Evolutionary conservation across 2,329 filamentous ascomycete genomes (phyloP), one percentile per base, ranked within the genome.

Genomic region (Arthrobotrys musiformis): DNA sequence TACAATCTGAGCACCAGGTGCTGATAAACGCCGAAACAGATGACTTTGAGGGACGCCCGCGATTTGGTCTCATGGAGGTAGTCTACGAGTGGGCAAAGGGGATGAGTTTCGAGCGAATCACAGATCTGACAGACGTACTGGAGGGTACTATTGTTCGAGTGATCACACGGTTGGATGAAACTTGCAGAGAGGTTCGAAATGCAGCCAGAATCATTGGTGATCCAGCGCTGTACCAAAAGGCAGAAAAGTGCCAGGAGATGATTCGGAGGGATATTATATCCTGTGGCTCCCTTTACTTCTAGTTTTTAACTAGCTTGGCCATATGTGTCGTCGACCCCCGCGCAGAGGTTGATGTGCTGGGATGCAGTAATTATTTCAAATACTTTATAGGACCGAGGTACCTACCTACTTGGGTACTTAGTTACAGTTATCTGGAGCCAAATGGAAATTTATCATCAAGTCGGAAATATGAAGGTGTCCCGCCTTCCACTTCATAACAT

Each of bases 31-130:
- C 91, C 0, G 94, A 98, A 68, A 91, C 91, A 72, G 97, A 96
- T 81, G 94, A 98, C 83, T 97, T 97, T 82, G 91, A 92, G 37
- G 93, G 90, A 75, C 88, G 91, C 67, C 93, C 94, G 1, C 89
- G 94, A 8, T 99, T 99, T 82, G 95, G 94, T 0, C 88, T 99
- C 69, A 93, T 97, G 83, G 95, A 99, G 84, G 95, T 99, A 0
- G 96, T 99, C 35, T 97, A 98, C 83, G 95, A 99, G 84, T 99
- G 95, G 95, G 95, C 95, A 8, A 87, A 93, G 60, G 95, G 95
- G 26, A 98, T 98, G 93, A 94, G 92, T 63, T 99, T 99, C 87
- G 97, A 96, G 84, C 94, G 95, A 79, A 99, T 99, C 80, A 98
- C 94, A 0, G 92, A 94, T 80, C 85, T 99, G 82, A 99, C 95